Evolutionary conservation across 2,329 filamentous ascomycete species (phyloP), one percentile per base, ranked within the genome.

Genomic region (Penicillium sp.): DNA sequence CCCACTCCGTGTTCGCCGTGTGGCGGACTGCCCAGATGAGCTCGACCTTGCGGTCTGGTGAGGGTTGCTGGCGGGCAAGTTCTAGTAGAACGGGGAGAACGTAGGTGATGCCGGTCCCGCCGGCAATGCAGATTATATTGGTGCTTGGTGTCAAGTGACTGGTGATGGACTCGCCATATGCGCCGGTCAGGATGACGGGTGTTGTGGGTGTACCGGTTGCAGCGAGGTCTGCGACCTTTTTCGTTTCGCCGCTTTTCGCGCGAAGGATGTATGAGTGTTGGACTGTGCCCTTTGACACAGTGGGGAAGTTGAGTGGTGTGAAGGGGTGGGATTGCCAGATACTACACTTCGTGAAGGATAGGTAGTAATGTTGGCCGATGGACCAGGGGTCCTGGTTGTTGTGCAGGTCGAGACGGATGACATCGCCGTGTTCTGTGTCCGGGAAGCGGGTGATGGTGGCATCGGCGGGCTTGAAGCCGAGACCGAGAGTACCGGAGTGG

Each of bases 321-420:
- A 90, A 89, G 0, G 88, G 88, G 66, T 91, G 88, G 0, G 85
- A 86, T 71, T 91, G 87, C 86, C 87, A 90, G 64, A 90, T 81
- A 64, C 81, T 87, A 33, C 84, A 77, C 59, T 86, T 82, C 0
- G 85, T 78, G 65, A 91, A 90, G 70, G 83, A 88, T 17, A 90
- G 77, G 66, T 85, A 90, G 70, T 89, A 90, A 68, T 91, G 89
- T 71, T 90, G 85, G 10, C 89, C 88, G 13, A 88, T 76, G 13
- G 78, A 75, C 87, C 88, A 91, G 0, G 82, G 70, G 29, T 81
- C 79, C 51, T 88, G 85, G 2, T 79, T 73, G 61, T 89, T 85
- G 1, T 82, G 74, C 58, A 90, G 85, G 53, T 91, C 87, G 4
- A 92, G 74, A 1, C 88, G 81, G 1, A 91, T 75, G 0, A 90